Base-by-base conservation (phyloP, 257 asterid genomes). In the Solanum lycopersicoides region DNA sequence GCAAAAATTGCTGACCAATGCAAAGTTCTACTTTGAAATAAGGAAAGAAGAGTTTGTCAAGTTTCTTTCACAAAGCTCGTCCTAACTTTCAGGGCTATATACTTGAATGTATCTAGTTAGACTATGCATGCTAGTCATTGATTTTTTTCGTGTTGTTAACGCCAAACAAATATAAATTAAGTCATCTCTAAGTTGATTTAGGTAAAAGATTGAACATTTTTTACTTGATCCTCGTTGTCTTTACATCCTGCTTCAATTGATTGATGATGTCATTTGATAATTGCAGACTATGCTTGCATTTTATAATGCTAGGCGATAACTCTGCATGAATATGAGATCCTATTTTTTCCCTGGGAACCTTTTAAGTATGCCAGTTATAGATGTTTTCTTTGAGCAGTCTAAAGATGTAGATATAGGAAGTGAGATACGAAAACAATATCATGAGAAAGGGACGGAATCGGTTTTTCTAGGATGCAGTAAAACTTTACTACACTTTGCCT, bases 11-110 rank as follows among this genome's bases (percentile, higher is more conserved):
- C 86, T 95, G 88, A 91, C 88, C 69, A 92, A 82, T 25, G 91
- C 87, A 20, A 95, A 68, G 90, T 71, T 80, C 93, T 91, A 68
- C 85, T 95, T 88, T 86, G 98, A 94, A 88, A 83, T 86, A 11
- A 93, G 93, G 91, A 97, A 95, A 91, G 91, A 85, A 80, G 95
- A 95, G 80, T 94, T 92, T 86, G 85, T 95, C 86, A 88, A 90
- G 86, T 87, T 88, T 90, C 88, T 94, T 59, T 91, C 96, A 79
- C 91, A 92, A 68, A 90, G 92, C 91, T 90, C 97, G 50, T 60
- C 94, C 21, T 82, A 88, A 87, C 76, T 91, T 9, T 30, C 90
- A 88, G 98, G 92, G 95, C 97, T 94, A 92, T 87, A 88, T 47
- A 47, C 28, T 80, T 16, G 30, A 80, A 30, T 47, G n/a, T 47